Evolutionary conservation across 352 stramenopile genomes (phyloP).

Genomic region (Pythium aquatile): DNA sequence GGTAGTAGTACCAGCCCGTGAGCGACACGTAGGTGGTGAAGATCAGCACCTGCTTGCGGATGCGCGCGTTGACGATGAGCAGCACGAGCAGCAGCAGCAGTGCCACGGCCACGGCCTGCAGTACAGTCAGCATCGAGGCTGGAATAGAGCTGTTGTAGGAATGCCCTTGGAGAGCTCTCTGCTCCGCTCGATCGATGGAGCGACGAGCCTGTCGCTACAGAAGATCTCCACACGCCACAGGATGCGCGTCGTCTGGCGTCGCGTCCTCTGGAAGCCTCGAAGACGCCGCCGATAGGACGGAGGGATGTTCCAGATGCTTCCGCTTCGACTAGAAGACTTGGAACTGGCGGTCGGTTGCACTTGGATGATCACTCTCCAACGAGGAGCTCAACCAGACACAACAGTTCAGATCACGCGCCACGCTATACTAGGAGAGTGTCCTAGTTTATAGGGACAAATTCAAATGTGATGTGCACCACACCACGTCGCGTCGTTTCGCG

Average conservation of each 20-base stretch:
- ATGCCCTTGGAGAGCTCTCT: not conserved
- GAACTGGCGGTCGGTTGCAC: not conserved
- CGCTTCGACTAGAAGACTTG: not conserved
- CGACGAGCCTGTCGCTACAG: not conserved
- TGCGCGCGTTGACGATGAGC: slow-evolving; percentile 41
- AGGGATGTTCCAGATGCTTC: not conserved
- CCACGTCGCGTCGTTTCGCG: slow-evolving; percentile 10
- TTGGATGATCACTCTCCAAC: not conserved
- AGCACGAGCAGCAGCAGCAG: slow-evolving; percentile 39
- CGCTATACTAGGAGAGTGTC: not conserved
- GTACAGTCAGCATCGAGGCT: not conserved
- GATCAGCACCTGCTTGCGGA: slow-evolving; percentile 70
- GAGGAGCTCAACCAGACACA: not conserved
- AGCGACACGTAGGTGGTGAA: slow-evolving; percentile 75
- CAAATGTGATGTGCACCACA: slow-evolving; percentile 19
- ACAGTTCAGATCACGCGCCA: not conserved
- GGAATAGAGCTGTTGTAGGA: not conserved
- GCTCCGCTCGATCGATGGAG: not conserved
- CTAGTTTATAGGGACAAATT: not conserved
- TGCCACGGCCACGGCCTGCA: slow-evolving; percentile 33
- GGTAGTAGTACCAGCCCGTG: slow-evolving; percentile 85
- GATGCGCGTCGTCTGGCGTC: not conserved
- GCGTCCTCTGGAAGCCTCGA: slow-evolving; percentile 5
- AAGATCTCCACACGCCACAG: not conserved
- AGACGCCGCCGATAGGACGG: not conserved